A percentile compares a stretch with the other conserved stretches of the same genome.
These are phyloP conservation scores for Obba rivulosa DNA, from an alignment of 768 basidiomycete genomes.

Conservation along the genomic window DNA sequence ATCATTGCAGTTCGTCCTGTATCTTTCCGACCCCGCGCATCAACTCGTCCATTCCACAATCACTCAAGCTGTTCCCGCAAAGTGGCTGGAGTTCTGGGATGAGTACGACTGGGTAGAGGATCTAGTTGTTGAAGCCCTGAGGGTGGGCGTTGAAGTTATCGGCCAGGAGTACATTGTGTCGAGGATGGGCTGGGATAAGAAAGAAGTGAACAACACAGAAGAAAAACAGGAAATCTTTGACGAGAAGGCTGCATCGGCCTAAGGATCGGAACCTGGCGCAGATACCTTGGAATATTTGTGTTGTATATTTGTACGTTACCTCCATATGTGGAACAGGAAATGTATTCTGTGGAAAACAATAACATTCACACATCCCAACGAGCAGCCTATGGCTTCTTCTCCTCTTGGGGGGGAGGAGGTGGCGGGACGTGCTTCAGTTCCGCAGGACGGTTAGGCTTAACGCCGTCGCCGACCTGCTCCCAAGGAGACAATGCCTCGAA, in stretches of 20 bases:
- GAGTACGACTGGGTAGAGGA: slow-evolving; percentile 97
- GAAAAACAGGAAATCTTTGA: slow-evolving; percentile 5
- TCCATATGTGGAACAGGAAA: not conserved
- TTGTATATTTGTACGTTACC: not conserved
- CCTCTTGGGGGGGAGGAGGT: slow-evolving; percentile 62
- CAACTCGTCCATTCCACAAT: slow-evolving; percentile 69
- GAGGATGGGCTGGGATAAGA: slow-evolving; percentile 74
- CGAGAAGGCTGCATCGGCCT: slow-evolving; percentile 6
- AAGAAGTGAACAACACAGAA: slow-evolving; percentile 8
- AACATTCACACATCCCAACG: not conserved
- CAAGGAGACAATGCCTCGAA: slow-evolving; percentile 91
- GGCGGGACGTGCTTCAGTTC: slow-evolving; percentile 73
- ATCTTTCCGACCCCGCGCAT: slow-evolving; percentile 74
- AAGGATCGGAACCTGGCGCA: slow-evolving; percentile 3
- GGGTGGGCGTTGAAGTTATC: slow-evolving; percentile 82
- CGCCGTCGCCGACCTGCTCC: slow-evolving; percentile 85
- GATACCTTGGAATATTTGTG: not conserved
- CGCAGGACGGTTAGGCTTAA: slow-evolving; percentile 51
- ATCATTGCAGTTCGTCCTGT: slow-evolving; percentile 59
- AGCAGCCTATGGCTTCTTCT: slow-evolving; percentile 54
- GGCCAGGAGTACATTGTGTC: slow-evolving; percentile 88
- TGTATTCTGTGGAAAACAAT: not conserved
- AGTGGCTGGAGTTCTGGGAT: slow-evolving; percentile 90
- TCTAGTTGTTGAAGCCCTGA: slow-evolving; percentile 78
- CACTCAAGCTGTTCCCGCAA: slow-evolving; percentile 77